Conservation (phyloP, 1,139 yeast species). For the Taiozyma sp. region DNA sequence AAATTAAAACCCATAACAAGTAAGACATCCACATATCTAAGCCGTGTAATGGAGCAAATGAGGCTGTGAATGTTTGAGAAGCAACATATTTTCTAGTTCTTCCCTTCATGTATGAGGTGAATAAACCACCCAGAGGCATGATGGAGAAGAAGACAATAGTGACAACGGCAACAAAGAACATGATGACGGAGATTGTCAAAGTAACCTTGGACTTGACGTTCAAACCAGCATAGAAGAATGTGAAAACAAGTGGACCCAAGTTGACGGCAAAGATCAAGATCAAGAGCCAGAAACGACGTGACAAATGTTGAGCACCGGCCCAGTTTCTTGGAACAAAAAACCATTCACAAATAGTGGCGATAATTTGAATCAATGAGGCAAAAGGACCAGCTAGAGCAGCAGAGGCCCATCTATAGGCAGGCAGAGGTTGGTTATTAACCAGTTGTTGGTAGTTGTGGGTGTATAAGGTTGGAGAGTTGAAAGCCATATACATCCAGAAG, state of each 20-base stretch:
- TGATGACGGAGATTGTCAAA: slow-evolving; percentile 76
- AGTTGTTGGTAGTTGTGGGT: slow-evolving; percentile 83
- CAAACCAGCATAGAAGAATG: slow-evolving; percentile 77
- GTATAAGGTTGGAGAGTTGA: slow-evolving; percentile 86
- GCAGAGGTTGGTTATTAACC: slow-evolving; percentile 74
- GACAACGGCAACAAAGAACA: slow-evolving; percentile 81
- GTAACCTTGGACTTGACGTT: slow-evolving; percentile 69
- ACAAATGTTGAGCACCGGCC: slow-evolving; percentile 98
- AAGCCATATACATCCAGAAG: slow-evolving; percentile 94
- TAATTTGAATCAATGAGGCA: slow-evolving; percentile 73
- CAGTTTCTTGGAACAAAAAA: slow-evolving; percentile 94
- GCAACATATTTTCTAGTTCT: slow-evolving; percentile 88
- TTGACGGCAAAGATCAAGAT: slow-evolving; percentile 61
- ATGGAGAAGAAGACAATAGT: slow-evolving; percentile 82
- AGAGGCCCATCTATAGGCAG: slow-evolving; percentile 89
- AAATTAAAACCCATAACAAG: slow-evolving; percentile 82
- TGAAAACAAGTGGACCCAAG: slow-evolving; percentile 82
- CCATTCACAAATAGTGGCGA: slow-evolving; percentile 93
- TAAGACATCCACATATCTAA: slow-evolving; percentile 97
- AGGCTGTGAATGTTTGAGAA: slow-evolving; percentile 94
- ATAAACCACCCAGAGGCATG: slow-evolving; percentile 97
- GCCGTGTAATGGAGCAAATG: slow-evolving; percentile 74
- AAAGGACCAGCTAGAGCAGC: slow-evolving; percentile 90
- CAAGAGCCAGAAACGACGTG: slow-evolving; percentile 80
- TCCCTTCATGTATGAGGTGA: slow-evolving; percentile 87